Conservation (phyloP, 306 rosid species). For the Neltuma alba region DNA sequence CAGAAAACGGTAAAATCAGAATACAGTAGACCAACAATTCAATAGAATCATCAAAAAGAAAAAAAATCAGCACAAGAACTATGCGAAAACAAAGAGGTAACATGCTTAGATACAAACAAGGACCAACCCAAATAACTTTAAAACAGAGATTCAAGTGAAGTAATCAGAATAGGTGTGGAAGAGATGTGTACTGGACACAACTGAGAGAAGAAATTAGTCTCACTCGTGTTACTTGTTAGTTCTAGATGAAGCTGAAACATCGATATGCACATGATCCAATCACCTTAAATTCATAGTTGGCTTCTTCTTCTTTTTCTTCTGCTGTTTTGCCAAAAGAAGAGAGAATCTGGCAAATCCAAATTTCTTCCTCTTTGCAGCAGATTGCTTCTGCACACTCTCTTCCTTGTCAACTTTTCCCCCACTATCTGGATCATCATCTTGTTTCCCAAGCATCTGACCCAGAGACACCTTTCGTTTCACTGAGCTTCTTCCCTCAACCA, state of each 20-base stretch:
- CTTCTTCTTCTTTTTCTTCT: constrained; percentile 67
- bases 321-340: constrained; percentile 72
- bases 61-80: constrained; percentile 17
- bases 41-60: neutral
- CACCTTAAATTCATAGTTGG: constrained; percentile 63
- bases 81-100: neutral
- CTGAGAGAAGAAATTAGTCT: constrained; percentile 23
- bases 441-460: constrained; percentile 90
- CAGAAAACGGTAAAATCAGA: constrained; percentile 14
- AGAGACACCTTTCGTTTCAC: constrained; percentile 74
- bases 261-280: constrained; percentile 23
- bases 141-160: constrained; percentile 21
- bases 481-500: constrained; percentile 42
- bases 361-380: constrained; percentile 82
- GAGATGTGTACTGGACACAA: neutral
- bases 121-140: neutral
- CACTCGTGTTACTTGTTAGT: neutral
- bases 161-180: neutral
- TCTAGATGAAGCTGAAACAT: constrained; percentile 8
- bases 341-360: constrained; percentile 84
- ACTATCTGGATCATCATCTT: constrained; percentile 51
- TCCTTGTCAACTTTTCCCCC: constrained; percentile 58
- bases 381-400: constrained; percentile 58
- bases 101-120: constrained; percentile 17
- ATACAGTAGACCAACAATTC: constrained; percentile 19